Conservation (phyloP, 257 asterid species). For the Primulina eburnea region DNA sequence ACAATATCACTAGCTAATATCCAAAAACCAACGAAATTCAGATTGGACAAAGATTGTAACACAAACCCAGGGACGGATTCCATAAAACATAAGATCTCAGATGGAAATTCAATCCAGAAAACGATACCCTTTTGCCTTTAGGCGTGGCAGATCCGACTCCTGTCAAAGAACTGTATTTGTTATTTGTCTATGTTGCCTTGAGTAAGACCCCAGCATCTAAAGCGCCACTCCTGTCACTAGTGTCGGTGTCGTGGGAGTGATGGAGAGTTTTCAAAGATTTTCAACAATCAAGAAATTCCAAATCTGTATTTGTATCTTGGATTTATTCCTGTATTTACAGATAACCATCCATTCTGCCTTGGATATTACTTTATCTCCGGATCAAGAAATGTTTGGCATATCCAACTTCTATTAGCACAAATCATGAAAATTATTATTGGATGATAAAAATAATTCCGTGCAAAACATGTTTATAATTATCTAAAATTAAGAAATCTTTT, state of each 20-base stretch:
- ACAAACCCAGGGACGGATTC: conserved; percentile 16
- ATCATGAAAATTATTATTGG: neutral
- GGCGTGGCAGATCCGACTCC: conserved; percentile 25
- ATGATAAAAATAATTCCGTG: neutral
- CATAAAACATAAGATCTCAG: neutral
- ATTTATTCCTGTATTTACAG: neutral
- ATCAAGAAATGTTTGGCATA: neutral
- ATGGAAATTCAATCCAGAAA: conserved; percentile 1
- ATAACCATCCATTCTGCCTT: neutral
- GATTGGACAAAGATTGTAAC: conserved; percentile 10
- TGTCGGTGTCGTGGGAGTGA: neutral
- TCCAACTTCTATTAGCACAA: neutral
- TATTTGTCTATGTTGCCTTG: neutral
- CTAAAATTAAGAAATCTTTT: too few relatives aligned
- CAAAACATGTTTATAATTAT: neutral
- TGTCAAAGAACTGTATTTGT: conserved; percentile 16
- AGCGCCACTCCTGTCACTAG: neutral
- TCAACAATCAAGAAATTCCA: neutral
- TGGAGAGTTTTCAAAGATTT: neutral
- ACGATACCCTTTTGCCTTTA: conserved; percentile 18
- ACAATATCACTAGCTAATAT: neutral
- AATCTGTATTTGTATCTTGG: neutral
- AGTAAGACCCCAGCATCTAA: neutral
- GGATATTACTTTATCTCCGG: neutral
- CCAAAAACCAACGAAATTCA: conserved; percentile 16